These are phyloP conservation scores for Trichomonascus vanleenenianus DNA, from an alignment of 805 yeast species.

Conservation along the genomic window DNA sequence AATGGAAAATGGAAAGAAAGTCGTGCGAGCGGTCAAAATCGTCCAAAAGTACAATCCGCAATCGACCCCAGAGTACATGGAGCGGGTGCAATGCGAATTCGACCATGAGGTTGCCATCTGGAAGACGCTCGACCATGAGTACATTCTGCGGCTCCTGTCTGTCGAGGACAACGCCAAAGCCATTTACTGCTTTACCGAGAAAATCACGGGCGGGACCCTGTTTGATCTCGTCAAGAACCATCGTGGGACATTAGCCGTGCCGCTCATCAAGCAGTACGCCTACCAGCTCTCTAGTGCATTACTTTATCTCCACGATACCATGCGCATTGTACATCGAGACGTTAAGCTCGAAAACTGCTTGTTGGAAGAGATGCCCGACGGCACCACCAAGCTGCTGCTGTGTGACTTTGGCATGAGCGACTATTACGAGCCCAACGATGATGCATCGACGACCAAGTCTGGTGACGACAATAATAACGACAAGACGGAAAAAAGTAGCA, in stretches of 20 bases:
- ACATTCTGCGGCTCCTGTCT: slow-evolving; percentile 54
- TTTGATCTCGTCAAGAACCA: slow-evolving; percentile 61
- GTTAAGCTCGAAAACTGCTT: slow-evolving; percentile 75
- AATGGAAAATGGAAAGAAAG: slow-evolving; percentile 19
- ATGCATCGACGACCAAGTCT: background rate
- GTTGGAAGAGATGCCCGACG: slow-evolving; percentile 35
- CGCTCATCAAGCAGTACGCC: slow-evolving; percentile 32
- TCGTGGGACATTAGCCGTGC: slow-evolving; percentile 35
- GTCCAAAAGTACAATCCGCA: slow-evolving; percentile 34
- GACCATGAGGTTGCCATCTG: slow-evolving; percentile 69
- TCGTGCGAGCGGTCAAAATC: slow-evolving; percentile 50
- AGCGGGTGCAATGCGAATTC: slow-evolving; percentile 49
- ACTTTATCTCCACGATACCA: slow-evolving; percentile 51
- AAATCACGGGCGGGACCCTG: slow-evolving; percentile 69
- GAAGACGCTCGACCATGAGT: slow-evolving; percentile 57
- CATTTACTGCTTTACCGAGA: slow-evolving; percentile 64
- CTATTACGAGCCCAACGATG: slow-evolving; percentile 14
- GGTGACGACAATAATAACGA: background rate
- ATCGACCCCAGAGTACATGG: slow-evolving; percentile 31
- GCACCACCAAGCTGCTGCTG: slow-evolving; percentile 39
- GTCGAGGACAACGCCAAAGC: slow-evolving; percentile 53
- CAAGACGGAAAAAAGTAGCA: background rate
- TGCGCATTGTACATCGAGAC: slow-evolving; percentile 73
- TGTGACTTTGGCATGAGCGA: slow-evolving; percentile 89
- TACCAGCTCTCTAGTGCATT: slow-evolving; percentile 54